Percentiles rank a stretch among this genome's conserved stretches.
These are phyloP conservation scores for Blastobotrys indianensis DNA, from an alignment of 1,139 yeast species.

Conservation along the genomic window DNA sequence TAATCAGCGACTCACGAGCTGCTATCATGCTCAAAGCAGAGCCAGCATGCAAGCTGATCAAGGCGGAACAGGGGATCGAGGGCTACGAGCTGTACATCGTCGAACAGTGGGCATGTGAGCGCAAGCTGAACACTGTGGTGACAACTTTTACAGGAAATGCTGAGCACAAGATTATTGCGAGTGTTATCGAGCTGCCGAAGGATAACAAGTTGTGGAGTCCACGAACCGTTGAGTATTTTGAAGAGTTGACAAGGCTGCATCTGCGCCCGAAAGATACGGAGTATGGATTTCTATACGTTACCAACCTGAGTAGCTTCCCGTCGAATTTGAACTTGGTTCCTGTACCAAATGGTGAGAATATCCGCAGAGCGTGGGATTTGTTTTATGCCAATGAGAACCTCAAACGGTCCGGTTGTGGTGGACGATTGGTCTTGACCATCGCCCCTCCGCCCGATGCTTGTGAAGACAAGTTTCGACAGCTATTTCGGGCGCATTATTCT, in stretches of 20 bases:
- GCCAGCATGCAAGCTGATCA: conserved; percentile 17
- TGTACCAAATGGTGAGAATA: conserved; percentile 54
- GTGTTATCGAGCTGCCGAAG: conserved; percentile 53
- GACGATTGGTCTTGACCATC: conserved; percentile 69
- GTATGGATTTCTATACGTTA: conserved; percentile 61
- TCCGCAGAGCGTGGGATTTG: conserved; percentile 40
- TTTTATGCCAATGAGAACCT: conserved; percentile 73
- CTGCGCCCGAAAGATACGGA: conserved; percentile 50
- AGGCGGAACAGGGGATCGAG: conserved; percentile 19
- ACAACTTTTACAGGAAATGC: conserved; percentile 82
- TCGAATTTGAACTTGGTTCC: conserved; percentile 67
- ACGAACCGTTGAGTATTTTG: conserved; percentile 51
- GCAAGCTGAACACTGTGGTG: conserved; percentile 62
- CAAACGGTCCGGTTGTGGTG: conserved; percentile 74
- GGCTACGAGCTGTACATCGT: conserved; percentile 89
- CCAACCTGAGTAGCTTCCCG: conserved; percentile 75
- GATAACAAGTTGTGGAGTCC: conserved; percentile 53
- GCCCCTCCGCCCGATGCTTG: conserved; percentile 68
- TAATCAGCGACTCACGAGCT: conserved; percentile 20
- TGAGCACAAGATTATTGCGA: conserved; percentile 54
- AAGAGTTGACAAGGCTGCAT: conserved; percentile 58
- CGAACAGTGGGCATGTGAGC: conserved; percentile 85
- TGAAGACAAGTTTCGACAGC: conserved; percentile 74
- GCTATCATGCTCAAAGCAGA: conserved; percentile 17
- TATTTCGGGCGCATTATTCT: conserved; percentile 53